phyloP scores from a whole-genome alignment of 2,329 filamentous ascomycete species.

The Calonectria montana region DNA sequence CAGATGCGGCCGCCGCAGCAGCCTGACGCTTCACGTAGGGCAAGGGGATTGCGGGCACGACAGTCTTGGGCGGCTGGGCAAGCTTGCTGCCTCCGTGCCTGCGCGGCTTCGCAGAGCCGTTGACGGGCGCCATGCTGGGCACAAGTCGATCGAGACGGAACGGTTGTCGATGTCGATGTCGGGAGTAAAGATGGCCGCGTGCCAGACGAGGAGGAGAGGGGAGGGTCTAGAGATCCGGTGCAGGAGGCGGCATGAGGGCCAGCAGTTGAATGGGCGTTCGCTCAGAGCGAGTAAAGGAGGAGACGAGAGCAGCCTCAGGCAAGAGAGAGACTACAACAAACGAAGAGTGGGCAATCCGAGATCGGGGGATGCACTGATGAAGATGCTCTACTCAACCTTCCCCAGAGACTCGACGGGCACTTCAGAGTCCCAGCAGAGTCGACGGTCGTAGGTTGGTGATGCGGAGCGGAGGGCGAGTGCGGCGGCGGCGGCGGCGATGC shows the following conservation, averaged over 20 bases:
- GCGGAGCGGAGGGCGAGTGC: slow-evolving; percentile 15
- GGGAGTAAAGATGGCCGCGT: slow-evolving; percentile 8
- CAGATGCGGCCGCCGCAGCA: slow-evolving; percentile 46
- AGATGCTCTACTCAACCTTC: not conserved
- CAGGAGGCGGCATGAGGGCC: slow-evolving; percentile 48
- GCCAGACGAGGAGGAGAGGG: slow-evolving; percentile 35
- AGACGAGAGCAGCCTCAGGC: slow-evolving; percentile 12
- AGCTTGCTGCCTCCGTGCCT: slow-evolving; percentile 45
- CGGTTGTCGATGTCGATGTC: slow-evolving; percentile 33
- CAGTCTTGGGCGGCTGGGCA: slow-evolving; percentile 46
- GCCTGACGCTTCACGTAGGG: slow-evolving; percentile 53
- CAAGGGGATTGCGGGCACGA: slow-evolving; percentile 53
- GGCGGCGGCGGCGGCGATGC: slow-evolving; percentile 28
- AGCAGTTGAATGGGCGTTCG: slow-evolving; percentile 13
- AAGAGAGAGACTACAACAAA: not conserved
- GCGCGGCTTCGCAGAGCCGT: slow-evolving; percentile 48
- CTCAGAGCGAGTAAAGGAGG: not conserved
- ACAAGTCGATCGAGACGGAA: slow-evolving; percentile 9
- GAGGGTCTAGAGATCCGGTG: slow-evolving; percentile 45
- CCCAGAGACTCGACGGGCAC: not conserved
- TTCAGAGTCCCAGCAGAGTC: not conserved
- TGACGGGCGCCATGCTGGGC: slow-evolving; percentile 48
- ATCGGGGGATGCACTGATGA: not conserved
- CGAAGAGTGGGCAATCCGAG: not conserved
- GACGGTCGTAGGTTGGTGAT: slow-evolving; percentile 5